Evolutionary conservation across 352 stramenopile genomes (phyloP).

Genomic region (Pythium sp.): DNA sequence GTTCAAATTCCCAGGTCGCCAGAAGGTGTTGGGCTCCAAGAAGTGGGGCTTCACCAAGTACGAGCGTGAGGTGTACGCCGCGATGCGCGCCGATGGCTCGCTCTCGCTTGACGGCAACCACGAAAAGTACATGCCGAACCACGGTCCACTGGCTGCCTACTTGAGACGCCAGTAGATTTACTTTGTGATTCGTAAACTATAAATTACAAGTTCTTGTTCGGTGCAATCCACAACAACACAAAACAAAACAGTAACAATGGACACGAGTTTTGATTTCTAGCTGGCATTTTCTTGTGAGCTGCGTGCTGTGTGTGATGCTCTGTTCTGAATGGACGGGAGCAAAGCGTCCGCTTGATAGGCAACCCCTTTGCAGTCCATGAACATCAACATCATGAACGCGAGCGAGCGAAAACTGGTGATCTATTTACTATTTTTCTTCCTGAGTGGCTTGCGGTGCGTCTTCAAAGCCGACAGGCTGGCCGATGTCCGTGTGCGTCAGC

Average conservation of each 20-base stretch:
- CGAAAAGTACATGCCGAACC: slow-evolving; percentile 95
- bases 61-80: slow-evolving; percentile 96
- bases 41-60: slow-evolving; percentile 99
- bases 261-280: slow-evolving; percentile 9
- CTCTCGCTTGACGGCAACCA: slow-evolving; percentile 96
- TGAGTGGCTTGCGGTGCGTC: slow-evolving; percentile 5
- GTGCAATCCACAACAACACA: slow-evolving; percentile 15
- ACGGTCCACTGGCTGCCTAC: slow-evolving; percentile 71
- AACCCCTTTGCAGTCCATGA: no score
- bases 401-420: background rate
- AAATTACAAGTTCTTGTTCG: slow-evolving; percentile 18
- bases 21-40: slow-evolving; percentile 99
- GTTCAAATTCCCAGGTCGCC: slow-evolving; percentile 99
- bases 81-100: slow-evolving; percentile 93
- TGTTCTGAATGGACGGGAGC: no score
- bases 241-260: background rate
- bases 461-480: slow-evolving; percentile 67
- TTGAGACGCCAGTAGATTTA: slow-evolving; percentile 12
- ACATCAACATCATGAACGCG: background rate
- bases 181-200: slow-evolving; percentile 12
- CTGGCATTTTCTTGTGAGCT: background rate
- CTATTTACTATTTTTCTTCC: slow-evolving; percentile 10
- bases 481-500: slow-evolving; percentile 60
- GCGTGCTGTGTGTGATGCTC: background rate
- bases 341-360: no score